phyloP scores from a whole-genome alignment of 306 rosid species.

The Echinosophora koreensis region DNA sequence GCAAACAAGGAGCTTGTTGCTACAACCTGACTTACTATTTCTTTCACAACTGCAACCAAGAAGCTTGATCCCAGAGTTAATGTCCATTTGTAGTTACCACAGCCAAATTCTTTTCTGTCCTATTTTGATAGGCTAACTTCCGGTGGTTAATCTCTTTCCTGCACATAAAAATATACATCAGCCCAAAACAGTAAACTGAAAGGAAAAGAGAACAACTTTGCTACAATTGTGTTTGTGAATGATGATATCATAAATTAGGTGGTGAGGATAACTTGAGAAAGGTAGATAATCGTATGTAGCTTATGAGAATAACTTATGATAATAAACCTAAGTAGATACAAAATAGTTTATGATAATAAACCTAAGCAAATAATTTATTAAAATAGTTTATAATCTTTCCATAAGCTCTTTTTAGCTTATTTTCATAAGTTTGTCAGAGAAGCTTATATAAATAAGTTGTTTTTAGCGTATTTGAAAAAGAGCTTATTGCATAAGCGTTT shows the following conservation, averaged over 20 bases:
- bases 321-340: no score
- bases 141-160: constrained; percentile 70
- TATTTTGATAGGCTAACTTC: constrained; percentile 57
- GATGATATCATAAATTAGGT: constrained; percentile 3
- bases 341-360: no score
- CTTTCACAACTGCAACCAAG: constrained; percentile 36
- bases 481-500: no score
- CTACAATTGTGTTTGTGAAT: constrained; percentile 15
- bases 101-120: constrained; percentile 56
- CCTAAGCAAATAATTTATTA: no score
- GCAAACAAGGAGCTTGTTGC: constrained; percentile 40
- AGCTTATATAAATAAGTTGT: no score
- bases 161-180: constrained; percentile 51
- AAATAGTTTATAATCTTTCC: no score
- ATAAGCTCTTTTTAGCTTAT: no score
- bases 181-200: neutral
- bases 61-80: constrained; percentile 45
- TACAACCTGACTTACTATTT: constrained; percentile 42
- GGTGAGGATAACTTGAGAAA: neutral
- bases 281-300: no score
- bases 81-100: constrained; percentile 59
- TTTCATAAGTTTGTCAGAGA: no score
- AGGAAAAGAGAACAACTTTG: constrained; percentile 5
- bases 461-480: no score
- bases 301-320: no score